These are phyloP conservation scores for Bretschneidera sinensis DNA, from an alignment of 345 rosid species.

Conservation along the genomic window DNA sequence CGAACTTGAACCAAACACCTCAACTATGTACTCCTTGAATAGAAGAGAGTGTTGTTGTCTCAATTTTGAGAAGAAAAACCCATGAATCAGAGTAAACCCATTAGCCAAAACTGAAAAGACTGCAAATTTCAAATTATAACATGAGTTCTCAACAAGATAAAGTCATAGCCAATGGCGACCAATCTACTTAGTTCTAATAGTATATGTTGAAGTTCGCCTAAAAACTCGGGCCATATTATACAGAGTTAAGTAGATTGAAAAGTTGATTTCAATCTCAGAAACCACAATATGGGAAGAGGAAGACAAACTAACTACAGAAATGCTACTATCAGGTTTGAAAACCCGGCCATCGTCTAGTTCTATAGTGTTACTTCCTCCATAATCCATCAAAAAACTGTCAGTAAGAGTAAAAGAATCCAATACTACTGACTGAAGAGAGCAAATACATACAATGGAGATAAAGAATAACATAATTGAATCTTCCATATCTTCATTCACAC, in stretches of 20 bases:
- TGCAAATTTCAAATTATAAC: constrained; percentile 17
- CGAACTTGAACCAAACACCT: constrained; percentile 11
- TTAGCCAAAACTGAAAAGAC: constrained; percentile 20
- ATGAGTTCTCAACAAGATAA: constrained; percentile 7
- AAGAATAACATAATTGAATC: constrained; percentile 1
- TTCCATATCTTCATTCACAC: not conserved
- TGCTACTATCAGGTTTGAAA: constrained; percentile 18
- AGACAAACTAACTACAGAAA: constrained; percentile 5
- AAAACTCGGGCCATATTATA: constrained; percentile 20
- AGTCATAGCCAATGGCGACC: constrained; percentile 22
- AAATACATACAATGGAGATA: constrained; percentile 4
- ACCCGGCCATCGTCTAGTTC: constrained; percentile 12
- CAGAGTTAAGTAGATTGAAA: constrained; percentile 5
- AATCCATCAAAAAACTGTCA: constrained; percentile 18
- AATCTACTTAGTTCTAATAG: constrained; percentile 14
- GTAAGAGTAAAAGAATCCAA: constrained; percentile 13
- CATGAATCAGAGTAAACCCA: constrained; percentile 14
- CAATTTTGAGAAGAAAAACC: constrained; percentile 6
- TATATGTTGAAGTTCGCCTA: constrained; percentile 5
- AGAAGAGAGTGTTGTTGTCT: constrained; percentile 3
- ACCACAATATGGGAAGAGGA: constrained; percentile 12
- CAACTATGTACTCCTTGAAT: constrained; percentile 19
- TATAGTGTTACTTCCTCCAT: constrained; percentile 15
- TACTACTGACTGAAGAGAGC: not conserved
- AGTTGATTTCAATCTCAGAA: not conserved